A percentile compares a stretch with the other conserved stretches of the same genome.
Evolutionary conservation across 352 stramenopile species (phyloP).

Genomic region (Pythium aquatile): DNA sequence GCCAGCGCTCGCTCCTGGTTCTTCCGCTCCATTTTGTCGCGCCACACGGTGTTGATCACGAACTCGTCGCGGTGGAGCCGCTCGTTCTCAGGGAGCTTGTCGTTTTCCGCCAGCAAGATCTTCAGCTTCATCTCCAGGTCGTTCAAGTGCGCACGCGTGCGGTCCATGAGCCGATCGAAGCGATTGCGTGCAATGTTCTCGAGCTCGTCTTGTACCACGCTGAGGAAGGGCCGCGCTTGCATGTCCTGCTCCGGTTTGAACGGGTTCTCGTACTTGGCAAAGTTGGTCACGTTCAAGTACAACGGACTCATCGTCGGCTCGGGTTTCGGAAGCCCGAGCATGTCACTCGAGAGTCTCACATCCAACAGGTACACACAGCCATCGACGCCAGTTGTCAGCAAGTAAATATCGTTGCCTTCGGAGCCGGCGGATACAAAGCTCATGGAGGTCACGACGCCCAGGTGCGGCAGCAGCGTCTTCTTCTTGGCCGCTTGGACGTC

Average conservation of each 20-base stretch:
- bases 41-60: slow-evolving; percentile 84
- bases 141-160: slow-evolving; percentile 55
- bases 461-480: slow-evolving; percentile 55
- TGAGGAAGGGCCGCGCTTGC: slow-evolving; percentile 43
- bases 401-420: slow-evolving; percentile 32
- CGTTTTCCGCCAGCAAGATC: slow-evolving; percentile 69
- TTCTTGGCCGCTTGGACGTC: slow-evolving; percentile 70
- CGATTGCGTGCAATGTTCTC: slow-evolving; percentile 42
- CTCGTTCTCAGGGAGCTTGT: slow-evolving; percentile 58
- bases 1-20: slow-evolving; percentile 59
- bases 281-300: slow-evolving; percentile 60
- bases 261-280: slow-evolving; percentile 66
- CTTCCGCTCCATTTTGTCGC: slow-evolving; percentile 44
- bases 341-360: slow-evolving; percentile 40
- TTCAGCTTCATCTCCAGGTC: slow-evolving; percentile 71
- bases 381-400: slow-evolving; percentile 64
- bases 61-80: slow-evolving; percentile 86
- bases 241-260: slow-evolving; percentile 53
- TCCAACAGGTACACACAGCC: slow-evolving; percentile 70
- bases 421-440: slow-evolving; percentile 38
- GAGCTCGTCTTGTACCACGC: slow-evolving; percentile 36
- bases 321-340: slow-evolving; percentile 13
- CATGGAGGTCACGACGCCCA: slow-evolving; percentile 55
- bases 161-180: slow-evolving; percentile 68
- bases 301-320: slow-evolving; percentile 44